These are phyloP conservation scores for Aspergillus udagawae DNA, from an alignment of 2,329 filamentous ascomycete genomes.

Conservation along the genomic window DNA sequence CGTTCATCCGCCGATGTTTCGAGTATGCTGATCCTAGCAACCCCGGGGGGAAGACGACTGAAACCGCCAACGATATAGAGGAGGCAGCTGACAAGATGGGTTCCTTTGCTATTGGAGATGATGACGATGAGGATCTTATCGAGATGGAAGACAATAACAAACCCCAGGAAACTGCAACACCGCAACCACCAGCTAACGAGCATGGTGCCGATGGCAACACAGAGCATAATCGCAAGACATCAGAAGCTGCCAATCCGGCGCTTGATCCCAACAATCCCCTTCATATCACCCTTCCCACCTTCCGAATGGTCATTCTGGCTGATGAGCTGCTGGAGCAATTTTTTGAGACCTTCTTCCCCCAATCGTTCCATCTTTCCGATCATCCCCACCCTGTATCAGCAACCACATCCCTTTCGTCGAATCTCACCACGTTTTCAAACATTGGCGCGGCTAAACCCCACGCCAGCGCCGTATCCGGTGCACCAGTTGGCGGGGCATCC, in stretches of 20 bases:
- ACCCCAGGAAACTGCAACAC: constrained; percentile 19
- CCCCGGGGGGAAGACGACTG: constrained; percentile 49
- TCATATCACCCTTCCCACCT: constrained; percentile 93
- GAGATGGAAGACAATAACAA: constrained; percentile 34
- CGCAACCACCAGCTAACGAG: constrained; percentile 12
- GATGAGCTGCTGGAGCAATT: constrained; percentile 95
- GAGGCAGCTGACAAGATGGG: constrained; percentile 41
- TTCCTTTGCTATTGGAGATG: constrained; percentile 73
- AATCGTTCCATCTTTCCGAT: constrained; percentile 84
- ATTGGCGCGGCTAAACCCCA: constrained; percentile 50
- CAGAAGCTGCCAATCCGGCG: constrained; percentile 79
- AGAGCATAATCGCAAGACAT: constrained; percentile 55
- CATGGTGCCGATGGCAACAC: constrained; percentile 24
- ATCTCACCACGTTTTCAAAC: constrained; percentile 81
- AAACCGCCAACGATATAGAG: constrained; percentile 27
- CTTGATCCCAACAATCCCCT: constrained; percentile 90
- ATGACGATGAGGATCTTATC: constrained; percentile 52
- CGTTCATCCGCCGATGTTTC: constrained; percentile 93
- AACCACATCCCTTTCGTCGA: constrained; percentile 55
- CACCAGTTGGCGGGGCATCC: constrained; percentile 47
- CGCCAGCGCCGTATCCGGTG: constrained; percentile 33
- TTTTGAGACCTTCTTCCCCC: constrained; percentile 92
- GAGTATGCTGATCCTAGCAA: constrained; percentile 96
- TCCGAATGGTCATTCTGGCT: constrained; percentile 96
- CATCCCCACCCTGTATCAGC: constrained; percentile 46